phyloP scores from a whole-genome alignment of 768 basidiomycete species.

The button mushroom (Agaricus bisporus) region DNA sequence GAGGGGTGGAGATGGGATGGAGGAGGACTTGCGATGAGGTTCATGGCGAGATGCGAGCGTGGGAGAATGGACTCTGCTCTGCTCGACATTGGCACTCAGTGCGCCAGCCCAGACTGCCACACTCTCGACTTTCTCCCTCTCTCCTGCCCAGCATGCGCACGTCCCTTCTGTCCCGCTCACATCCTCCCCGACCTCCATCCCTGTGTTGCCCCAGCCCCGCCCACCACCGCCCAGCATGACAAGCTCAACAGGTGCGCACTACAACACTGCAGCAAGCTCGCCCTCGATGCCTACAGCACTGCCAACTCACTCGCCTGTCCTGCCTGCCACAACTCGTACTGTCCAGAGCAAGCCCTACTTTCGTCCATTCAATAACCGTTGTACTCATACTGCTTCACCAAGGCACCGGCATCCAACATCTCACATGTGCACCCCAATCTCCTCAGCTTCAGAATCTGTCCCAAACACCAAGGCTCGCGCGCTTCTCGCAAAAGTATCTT shows the following conservation, averaged over 20 bases:
- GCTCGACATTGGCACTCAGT: conserved; percentile 56
- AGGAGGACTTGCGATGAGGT: conserved; percentile 59
- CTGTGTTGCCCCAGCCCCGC: conserved; percentile 31
- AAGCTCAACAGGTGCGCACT: conserved; percentile 45
- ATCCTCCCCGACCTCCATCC: conserved; percentile 52
- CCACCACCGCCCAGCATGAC: conserved; percentile 7
- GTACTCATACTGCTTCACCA: conserved; percentile 10
- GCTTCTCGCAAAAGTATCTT: conserved; percentile 27
- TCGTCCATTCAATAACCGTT: background rate
- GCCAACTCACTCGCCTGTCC: conserved; percentile 32
- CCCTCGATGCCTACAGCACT: conserved; percentile 35
- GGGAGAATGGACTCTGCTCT: conserved; percentile 23
- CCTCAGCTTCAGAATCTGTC: background rate
- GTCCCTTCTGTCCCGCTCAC: conserved; percentile 60
- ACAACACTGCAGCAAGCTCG: conserved; percentile 46
- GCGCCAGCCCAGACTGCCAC: conserved; percentile 54
- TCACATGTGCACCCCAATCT: conserved; percentile 44
- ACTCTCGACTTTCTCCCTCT: conserved; percentile 75
- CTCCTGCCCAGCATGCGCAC: conserved; percentile 47
- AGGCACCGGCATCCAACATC: conserved; percentile 65
- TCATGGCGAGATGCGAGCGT: conserved; percentile 43
- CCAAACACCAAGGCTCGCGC: conserved; percentile 42
- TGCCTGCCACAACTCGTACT: conserved; percentile 53
- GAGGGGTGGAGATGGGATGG: background rate
- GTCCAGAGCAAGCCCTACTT: conserved; percentile 42